These are phyloP conservation scores for Corchorus capsularis DNA, from an alignment of 345 rosid species.

Conservation along the genomic window DNA sequence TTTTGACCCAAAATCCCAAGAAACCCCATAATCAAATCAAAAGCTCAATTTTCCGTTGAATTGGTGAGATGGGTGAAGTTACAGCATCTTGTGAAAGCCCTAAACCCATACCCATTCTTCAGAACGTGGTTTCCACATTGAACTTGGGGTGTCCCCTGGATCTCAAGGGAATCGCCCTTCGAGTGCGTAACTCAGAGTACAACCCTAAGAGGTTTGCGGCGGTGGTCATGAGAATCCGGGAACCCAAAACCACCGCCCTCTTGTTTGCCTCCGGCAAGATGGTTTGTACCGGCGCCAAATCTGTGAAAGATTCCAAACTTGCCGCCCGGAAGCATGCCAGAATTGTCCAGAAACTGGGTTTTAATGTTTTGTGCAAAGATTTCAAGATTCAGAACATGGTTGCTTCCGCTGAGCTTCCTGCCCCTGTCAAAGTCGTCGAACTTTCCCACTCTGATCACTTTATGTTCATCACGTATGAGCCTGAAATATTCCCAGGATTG, in stretches of 20 bases:
- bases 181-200: conserved; percentile 86
- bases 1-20: no score
- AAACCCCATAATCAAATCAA: no score
- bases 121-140: conserved; percentile 80
- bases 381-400: conserved; percentile 95
- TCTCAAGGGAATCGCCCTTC: conserved; percentile 74
- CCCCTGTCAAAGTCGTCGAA: conserved; percentile 85
- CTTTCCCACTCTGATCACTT: conserved; percentile 72
- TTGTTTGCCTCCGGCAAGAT: conserved; percentile 95
- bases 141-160: conserved; percentile 87
- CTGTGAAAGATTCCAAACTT: conserved; percentile 76
- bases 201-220: conserved; percentile 88
- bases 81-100: no score
- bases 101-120: conserved; percentile 57
- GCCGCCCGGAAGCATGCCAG: conserved; percentile 91
- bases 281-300: conserved; percentile 94
- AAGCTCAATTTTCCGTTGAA: no score
- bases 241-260: conserved; percentile 85
- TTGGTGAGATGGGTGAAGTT: no score
- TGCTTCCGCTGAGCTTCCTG: conserved; percentile 86
- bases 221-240: conserved; percentile 80
- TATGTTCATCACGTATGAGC: conserved; percentile 81
- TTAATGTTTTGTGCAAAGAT: conserved; percentile 88
- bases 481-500: conserved; percentile 87
- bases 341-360: conserved; percentile 86